phyloP scores from a whole-genome alignment of 352 stramenopile species.

The Phytophthora megakarya region DNA sequence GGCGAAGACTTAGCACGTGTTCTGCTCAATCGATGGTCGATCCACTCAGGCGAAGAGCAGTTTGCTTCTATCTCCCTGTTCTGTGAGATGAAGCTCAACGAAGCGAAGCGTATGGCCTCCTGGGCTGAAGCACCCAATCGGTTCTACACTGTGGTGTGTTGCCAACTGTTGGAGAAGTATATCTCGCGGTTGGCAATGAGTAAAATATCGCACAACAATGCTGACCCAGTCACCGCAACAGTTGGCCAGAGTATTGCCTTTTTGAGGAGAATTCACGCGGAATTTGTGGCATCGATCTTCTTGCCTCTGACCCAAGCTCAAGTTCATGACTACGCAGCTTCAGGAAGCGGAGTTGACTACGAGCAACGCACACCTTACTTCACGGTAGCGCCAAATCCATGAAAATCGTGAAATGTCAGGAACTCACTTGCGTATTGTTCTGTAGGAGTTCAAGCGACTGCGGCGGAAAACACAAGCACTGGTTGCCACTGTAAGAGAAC shows the following conservation, averaged over 20 bases:
- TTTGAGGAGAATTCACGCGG: constrained; percentile 53
- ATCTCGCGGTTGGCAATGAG: constrained; percentile 33
- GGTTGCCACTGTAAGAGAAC: constrained; percentile 53
- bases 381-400: constrained; percentile 30
- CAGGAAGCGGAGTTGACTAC: constrained; percentile 27
- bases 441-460: constrained; percentile 69
- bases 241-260: constrained; percentile 51
- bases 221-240: constrained; percentile 10
- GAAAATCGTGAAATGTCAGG: background rate
- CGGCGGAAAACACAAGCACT: constrained; percentile 51
- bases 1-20: constrained; percentile 60
- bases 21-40: constrained; percentile 73
- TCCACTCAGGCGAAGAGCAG: constrained; percentile 51
- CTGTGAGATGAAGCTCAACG: constrained; percentile 81
- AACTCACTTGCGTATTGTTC: background rate
- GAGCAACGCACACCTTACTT: constrained; percentile 63
- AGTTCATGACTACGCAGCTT: constrained; percentile 16
- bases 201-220: constrained; percentile 17
- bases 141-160: constrained; percentile 77
- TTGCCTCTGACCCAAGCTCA: constrained; percentile 33
- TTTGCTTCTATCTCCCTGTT: constrained; percentile 76
- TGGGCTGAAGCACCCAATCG: constrained; percentile 76
- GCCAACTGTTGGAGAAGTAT: constrained; percentile 72
- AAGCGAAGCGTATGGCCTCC: constrained; percentile 75
- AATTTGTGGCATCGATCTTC: constrained; percentile 64